phyloP scores from a whole-genome alignment of 495 filamentous ascomycete species.

The Penicillium turbatum region DNA sequence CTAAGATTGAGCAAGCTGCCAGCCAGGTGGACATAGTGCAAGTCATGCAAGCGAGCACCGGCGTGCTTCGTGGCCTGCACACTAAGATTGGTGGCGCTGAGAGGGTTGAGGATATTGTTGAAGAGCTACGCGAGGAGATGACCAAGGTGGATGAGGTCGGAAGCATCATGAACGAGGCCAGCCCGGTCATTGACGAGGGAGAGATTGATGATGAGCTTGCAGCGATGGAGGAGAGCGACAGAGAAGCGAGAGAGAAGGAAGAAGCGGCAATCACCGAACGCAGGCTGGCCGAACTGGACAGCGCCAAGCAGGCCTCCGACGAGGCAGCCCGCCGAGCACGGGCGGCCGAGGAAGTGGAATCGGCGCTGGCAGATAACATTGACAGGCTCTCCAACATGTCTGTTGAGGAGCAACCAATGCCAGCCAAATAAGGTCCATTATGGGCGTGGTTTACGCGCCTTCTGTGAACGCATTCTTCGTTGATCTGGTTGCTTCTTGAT shows the following conservation, averaged over 20 bases:
- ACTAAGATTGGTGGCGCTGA: conserved; percentile 71
- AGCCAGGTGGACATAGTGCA: conserved; percentile 75
- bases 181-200: conserved; percentile 63
- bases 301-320: conserved; percentile 33
- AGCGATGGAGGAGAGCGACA: conserved; percentile 65
- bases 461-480: background rate
- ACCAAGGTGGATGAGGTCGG: conserved; percentile 76
- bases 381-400: conserved; percentile 42
- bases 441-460: background rate
- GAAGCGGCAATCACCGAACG: conserved; percentile 43
- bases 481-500: background rate
- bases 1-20: conserved; percentile 76
- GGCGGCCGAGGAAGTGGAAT: conserved; percentile 25
- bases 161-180: conserved; percentile 62
- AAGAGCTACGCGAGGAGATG: conserved; percentile 75
- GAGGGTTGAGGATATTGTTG: conserved; percentile 69
- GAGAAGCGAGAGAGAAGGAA: conserved; percentile 49
- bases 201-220: conserved; percentile 89
- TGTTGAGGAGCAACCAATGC: conserved; percentile 36
- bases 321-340: conserved; percentile 29
- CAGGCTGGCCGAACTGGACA: conserved; percentile 45
- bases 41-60: conserved; percentile 73
- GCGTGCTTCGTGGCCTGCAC: conserved; percentile 68
- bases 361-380: conserved; percentile 38
- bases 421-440: conserved; percentile 16